Evolutionary conservation across 768 basidiomycete species (phyloP), one percentile per base, ranked within the genome.

Genomic region (Trametes villosa): DNA sequence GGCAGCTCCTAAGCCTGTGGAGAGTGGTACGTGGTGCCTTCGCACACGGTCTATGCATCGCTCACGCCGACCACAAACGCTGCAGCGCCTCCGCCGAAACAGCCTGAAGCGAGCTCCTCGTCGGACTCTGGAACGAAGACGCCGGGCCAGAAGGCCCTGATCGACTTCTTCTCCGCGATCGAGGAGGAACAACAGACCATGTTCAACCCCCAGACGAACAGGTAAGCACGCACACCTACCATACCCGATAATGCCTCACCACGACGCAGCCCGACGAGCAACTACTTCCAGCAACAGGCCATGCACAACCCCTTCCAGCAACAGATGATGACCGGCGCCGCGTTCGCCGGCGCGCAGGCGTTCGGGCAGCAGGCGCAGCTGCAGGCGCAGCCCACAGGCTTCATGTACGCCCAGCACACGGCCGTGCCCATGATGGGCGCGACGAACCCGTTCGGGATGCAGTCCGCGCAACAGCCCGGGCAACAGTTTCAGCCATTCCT

Each of bases 101-200:
- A 63, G 38, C 46, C 62, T 1, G 63, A 64, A 26, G 58, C 57
- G 15, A 51, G 62, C 11, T 60, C 61, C 13, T 60, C 59, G 0
- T 45, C 51, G 22, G 29, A 40, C 5, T 36, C 54, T 18, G 67
- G 59, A 12, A 59, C 69, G 46, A 79, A 78, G 58, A 65, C 74
- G 33, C 73, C 73, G n/a, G 64, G 59, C 33, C 79, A 73, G 62
- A 85, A 84, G 57, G 81, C 80, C 31, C 78, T 88, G 55, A 75
- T 85, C 20, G 96, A 98, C 74, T 95, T 99, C 78, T 97, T 99
- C 75, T 75, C 80, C 27, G 84, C 91, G 6, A 96, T 99, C 65
- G 95, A 97, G 71, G 82, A 84, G 54, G 86, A 89, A 57, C 88
- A 92, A 69, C 81, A 86, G 9, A 79, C 83, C n/a, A 85, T 85